Conservation (phyloP, 768 basidiomycete species). For the Trametes coccinea region DNA sequence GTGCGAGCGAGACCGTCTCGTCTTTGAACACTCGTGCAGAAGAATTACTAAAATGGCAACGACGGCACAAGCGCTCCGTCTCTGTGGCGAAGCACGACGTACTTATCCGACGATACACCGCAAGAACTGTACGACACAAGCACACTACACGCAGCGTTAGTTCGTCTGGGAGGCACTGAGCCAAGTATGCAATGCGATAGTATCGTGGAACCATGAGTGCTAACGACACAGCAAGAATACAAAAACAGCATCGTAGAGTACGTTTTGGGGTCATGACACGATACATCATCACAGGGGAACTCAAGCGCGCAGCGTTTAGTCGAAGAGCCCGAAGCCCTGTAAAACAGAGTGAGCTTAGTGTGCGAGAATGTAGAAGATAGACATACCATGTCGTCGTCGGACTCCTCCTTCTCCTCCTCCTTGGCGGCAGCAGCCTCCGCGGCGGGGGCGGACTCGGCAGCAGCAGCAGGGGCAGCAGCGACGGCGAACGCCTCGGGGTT, state of each 20-base stretch:
- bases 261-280: slow-evolving; percentile 18
- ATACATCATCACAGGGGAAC: slow-evolving; percentile 14
- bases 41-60: slow-evolving; percentile 2
- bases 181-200: slow-evolving; percentile 3
- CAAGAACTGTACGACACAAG: background rate
- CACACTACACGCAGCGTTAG: too few species aligned
- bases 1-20: background rate
- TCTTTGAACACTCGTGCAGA: background rate
- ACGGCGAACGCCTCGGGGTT: slow-evolving; percentile 98
- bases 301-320: slow-evolving; percentile 44
- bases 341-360: slow-evolving; percentile 4
- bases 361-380: background rate
- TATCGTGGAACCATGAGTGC: slow-evolving; percentile 20
- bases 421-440: slow-evolving; percentile 36
- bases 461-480: slow-evolving; percentile 65
- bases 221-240: slow-evolving; percentile 23
- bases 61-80: background rate
- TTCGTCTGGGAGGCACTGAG: background rate
- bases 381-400: slow-evolving; percentile 87
- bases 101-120: background rate
- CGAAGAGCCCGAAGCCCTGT: slow-evolving; percentile 94
- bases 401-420: slow-evolving; percentile 82
- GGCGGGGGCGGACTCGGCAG: slow-evolving; percentile 57
- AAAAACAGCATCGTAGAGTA: slow-evolving; percentile 21
- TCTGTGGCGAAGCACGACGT: too few species aligned